phyloP scores from a whole-genome alignment of 148 eudicot genomes.

The Amaranthus palmeri region DNA sequence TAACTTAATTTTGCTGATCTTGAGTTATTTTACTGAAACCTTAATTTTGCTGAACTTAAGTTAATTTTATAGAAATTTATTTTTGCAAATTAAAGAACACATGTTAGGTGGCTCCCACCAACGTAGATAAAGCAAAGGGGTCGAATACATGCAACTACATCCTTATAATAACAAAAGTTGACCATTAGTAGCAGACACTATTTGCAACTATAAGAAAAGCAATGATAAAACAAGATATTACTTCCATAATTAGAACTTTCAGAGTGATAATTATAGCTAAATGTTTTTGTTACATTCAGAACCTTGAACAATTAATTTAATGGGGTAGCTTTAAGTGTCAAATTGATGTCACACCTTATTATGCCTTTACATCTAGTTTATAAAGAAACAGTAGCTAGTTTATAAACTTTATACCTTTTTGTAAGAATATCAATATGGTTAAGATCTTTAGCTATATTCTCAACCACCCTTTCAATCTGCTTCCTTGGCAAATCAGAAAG shows the following conservation, averaged over 20 bases:
- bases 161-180: too few relatives aligned
- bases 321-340: not conserved
- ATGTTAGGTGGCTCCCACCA: too few relatives aligned
- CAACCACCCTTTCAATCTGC: conserved; percentile 78
- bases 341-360: not conserved
- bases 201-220: too few relatives aligned
- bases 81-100: too few relatives aligned
- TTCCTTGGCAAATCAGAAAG: conserved; percentile 88
- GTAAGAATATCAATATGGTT: conserved; percentile 73
- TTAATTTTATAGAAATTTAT: too few relatives aligned
- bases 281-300: not conserved
- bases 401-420: conserved; percentile 50
- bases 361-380: not conserved
- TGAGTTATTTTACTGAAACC: too few relatives aligned
- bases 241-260: not conserved
- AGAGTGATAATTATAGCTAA: not conserved
- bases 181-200: too few relatives aligned
- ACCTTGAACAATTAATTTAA: not conserved
- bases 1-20: too few relatives aligned
- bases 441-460: conserved; percentile 75
- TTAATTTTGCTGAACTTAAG: too few relatives aligned
- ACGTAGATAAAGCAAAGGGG: too few relatives aligned
- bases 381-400: not conserved
- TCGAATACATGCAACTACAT: too few relatives aligned
- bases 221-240: not conserved